phyloP scores from a whole-genome alignment of 805 yeast genomes.

The Lachancea thermotolerans region DNA sequence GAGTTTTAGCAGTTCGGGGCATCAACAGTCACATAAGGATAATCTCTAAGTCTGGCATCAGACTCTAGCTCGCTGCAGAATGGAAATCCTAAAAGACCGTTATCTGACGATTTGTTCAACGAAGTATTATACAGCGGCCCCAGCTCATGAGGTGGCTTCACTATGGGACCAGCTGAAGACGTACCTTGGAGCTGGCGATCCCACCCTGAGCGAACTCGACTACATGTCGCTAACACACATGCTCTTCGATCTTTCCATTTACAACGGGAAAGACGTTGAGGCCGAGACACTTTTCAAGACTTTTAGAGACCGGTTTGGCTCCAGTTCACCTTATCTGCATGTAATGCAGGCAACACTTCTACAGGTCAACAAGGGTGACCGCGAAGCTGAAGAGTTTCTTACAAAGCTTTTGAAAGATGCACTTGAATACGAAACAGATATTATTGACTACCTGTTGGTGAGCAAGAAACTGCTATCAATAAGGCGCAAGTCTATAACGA shows the following conservation, averaged over 20 bases:
- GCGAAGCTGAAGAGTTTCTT: conserved; percentile 38
- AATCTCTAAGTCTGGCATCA: too few relatives aligned
- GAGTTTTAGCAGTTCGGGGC: too few relatives aligned
- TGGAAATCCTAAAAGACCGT: conserved; percentile 34
- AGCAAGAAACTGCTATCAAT: conserved; percentile 26
- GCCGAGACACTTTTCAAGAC: conserved; percentile 63
- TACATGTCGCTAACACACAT: conserved; percentile 58
- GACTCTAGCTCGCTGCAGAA: not conserved
- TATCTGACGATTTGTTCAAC: conserved; percentile 44
- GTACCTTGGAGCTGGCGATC: conserved; percentile 20
- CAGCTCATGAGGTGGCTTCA: conserved; percentile 37
- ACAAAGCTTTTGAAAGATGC: conserved; percentile 43
- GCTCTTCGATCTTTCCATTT: conserved; percentile 58
- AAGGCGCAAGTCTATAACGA: conserved; percentile 12
- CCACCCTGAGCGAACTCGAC: conserved; percentile 31
- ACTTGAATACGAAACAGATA: conserved; percentile 43
- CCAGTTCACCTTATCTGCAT: conserved; percentile 30
- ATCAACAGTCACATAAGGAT: not conserved
- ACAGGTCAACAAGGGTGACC: conserved; percentile 22
- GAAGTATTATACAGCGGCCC: conserved; percentile 43
- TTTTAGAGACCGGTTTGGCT: conserved; percentile 61
- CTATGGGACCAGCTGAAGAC: conserved; percentile 35
- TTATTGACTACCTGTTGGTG: conserved; percentile 24
- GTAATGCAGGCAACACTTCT: conserved; percentile 27
- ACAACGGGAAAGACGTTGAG: conserved; percentile 58